phyloP scores from a whole-genome alignment of 495 filamentous ascomycete species.

The Barbatosphaeria neglecta region DNA sequence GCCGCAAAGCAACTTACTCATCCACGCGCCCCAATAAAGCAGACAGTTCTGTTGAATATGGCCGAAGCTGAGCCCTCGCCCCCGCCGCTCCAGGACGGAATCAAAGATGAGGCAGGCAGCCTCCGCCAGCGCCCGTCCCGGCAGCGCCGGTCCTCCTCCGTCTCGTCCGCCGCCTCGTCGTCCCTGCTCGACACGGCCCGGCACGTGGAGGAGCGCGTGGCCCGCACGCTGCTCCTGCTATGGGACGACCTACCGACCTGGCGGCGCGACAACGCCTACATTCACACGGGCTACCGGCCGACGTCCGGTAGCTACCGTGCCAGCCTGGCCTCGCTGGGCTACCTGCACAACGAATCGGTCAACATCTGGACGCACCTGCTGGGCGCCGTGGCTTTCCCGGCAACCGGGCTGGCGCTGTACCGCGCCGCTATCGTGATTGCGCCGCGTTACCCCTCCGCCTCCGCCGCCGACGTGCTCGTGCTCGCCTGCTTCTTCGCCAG shows the following conservation, averaged over 20 bases:
- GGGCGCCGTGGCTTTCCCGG: constrained; percentile 40
- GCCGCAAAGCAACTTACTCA: too few relatives aligned
- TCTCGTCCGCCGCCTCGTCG: background rate
- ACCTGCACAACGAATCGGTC: constrained; percentile 75
- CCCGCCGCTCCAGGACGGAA: too few relatives aligned
- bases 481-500: constrained; percentile 73
- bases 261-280: constrained; percentile 36
- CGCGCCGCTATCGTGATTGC: constrained; percentile 33
- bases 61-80: too few relatives aligned
- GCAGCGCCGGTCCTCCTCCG: background rate
- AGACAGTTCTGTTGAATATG: too few relatives aligned
- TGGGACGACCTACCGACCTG: constrained; percentile 34
- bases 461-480: constrained; percentile 51
- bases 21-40: too few relatives aligned
- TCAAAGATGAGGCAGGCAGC: too few relatives aligned
- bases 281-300: constrained; percentile 27
- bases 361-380: constrained; percentile 89
- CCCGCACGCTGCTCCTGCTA: constrained; percentile 16
- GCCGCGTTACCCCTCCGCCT: constrained; percentile 57
- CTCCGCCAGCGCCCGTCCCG: background rate
- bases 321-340: constrained; percentile 22
- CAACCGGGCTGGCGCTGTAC: constrained; percentile 21
- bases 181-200: constrained; percentile 3
- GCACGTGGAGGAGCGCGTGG: constrained; percentile 15
- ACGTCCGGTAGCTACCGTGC: constrained; percentile 23